Evolutionary conservation across 2,329 filamentous ascomycete species (phyloP).

Genomic region (Xylariomycetidae sp.): DNA sequence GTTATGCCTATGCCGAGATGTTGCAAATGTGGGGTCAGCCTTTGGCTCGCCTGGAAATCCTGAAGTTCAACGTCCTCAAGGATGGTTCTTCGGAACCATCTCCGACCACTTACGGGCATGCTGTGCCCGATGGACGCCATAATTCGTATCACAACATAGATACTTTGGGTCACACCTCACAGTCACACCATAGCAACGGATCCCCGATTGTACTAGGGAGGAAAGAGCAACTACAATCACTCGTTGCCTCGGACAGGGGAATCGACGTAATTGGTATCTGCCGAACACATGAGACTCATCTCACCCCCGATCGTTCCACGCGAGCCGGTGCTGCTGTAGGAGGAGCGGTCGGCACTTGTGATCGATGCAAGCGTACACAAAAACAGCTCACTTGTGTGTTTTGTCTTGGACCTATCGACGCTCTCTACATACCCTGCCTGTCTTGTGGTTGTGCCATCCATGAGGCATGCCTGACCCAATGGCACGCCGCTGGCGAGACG

Average conservation of each 20-base stretch:
- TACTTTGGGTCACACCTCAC: slow-evolving; percentile 27
- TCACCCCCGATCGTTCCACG: slow-evolving; percentile 54
- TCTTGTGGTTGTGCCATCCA: slow-evolving; percentile 60
- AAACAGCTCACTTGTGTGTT: slow-evolving; percentile 58
- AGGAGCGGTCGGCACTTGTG: slow-evolving; percentile 38
- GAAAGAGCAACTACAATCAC: slow-evolving; percentile 45
- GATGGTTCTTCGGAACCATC: slow-evolving; percentile 34
- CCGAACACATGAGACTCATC: slow-evolving; percentile 56
- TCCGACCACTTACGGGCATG: slow-evolving; percentile 15
- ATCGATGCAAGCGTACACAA: slow-evolving; percentile 49
- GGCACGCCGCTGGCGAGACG: slow-evolving; percentile 52
- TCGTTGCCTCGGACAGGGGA: slow-evolving; percentile 50
- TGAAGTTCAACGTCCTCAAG: slow-evolving; percentile 64
- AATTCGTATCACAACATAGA: slow-evolving; percentile 31
- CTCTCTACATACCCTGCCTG: slow-evolving; percentile 57
- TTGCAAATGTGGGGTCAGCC: slow-evolving; percentile 63
- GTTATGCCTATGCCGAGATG: slow-evolving; percentile 64
- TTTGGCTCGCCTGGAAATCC: slow-evolving; percentile 58
- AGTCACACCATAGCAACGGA: slow-evolving; percentile 34
- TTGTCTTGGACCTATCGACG: slow-evolving; percentile 56
- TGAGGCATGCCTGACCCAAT: slow-evolving; percentile 53
- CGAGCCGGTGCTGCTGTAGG: slow-evolving; percentile 36
- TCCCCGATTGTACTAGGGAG: slow-evolving; percentile 54
- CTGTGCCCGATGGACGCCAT: slow-evolving; percentile 28
- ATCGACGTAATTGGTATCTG: slow-evolving; percentile 61